phyloP scores from a whole-genome alignment of 2,329 filamentous ascomycete genomes.

The Cytospora piceicola region DNA sequence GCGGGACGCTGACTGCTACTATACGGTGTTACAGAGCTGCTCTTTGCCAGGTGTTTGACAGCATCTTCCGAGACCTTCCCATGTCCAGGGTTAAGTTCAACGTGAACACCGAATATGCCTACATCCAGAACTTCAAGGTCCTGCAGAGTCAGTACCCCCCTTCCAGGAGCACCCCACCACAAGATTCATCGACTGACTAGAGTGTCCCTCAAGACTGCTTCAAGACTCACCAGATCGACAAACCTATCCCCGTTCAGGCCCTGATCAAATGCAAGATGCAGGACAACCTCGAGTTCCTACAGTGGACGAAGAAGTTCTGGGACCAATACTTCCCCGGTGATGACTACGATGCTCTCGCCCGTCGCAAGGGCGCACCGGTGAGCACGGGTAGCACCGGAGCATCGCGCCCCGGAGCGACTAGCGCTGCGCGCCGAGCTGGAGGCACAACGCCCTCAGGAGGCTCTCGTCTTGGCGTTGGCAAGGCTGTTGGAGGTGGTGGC shows the following conservation, averaged over 20 bases:
- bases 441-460: conserved; percentile 67
- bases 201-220: conserved; percentile 69
- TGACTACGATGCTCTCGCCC: conserved; percentile 88
- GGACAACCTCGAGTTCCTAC: conserved; percentile 98
- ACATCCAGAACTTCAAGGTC: conserved; percentile 98
- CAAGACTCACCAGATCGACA: conserved; percentile 83
- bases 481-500: conserved; percentile 53
- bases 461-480: conserved; percentile 46
- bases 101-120: conserved; percentile 94
- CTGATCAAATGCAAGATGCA: conserved; percentile 99
- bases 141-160: conserved; percentile 71
- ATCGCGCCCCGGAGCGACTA: conserved; percentile 53
- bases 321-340: conserved; percentile 97
- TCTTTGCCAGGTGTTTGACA: conserved; percentile 96
- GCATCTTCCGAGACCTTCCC: conserved; percentile 92
- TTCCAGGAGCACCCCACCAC: background rate
- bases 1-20: background rate
- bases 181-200: conserved; percentile 8
- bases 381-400: conserved; percentile 54
- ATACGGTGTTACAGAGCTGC: conserved; percentile 68
- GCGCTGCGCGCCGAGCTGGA: conserved; percentile 50
- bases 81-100: conserved; percentile 99
- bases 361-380: conserved; percentile 77
- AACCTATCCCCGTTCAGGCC: conserved; percentile 83
- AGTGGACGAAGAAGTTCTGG: conserved; percentile 97